Conservation (phyloP, 2,329 filamentous ascomycete genomes). For the Fusarium foetens region DNA sequence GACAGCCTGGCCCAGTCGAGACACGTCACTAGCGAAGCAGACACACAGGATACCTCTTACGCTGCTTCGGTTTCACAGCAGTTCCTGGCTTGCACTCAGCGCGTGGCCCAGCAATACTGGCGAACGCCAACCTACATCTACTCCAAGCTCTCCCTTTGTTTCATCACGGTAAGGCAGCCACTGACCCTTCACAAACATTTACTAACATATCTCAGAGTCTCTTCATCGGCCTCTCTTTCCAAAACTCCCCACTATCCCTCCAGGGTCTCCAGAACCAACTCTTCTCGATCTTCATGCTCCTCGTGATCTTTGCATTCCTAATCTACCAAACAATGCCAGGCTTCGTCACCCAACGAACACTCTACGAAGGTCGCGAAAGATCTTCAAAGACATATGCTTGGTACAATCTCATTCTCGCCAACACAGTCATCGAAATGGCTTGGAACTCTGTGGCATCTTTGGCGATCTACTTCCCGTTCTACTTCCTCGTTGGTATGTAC, state of each 20-base stretch:
- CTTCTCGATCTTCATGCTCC: constrained; percentile 84
- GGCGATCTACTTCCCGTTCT: constrained; percentile 48
- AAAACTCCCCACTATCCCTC: constrained; percentile 69
- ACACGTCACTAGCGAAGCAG: accelerated
- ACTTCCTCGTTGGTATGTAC: constrained; percentile 74
- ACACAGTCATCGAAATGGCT: constrained; percentile 85
- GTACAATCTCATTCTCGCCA: constrained; percentile 83
- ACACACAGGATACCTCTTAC: background rate
- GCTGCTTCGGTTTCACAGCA: constrained; percentile 71
- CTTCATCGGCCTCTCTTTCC: constrained; percentile 85
- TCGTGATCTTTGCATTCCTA: constrained; percentile 81
- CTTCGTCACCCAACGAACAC: constrained; percentile 80
- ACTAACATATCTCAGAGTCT: constrained; percentile 60
- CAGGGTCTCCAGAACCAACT: constrained; percentile 82
- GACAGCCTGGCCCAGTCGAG: constrained; percentile 53
- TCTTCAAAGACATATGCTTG: constrained; percentile 85
- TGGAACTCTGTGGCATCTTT: constrained; percentile 69
- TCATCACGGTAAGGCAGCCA: constrained; percentile 2
- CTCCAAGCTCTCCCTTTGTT: constrained; percentile 71
- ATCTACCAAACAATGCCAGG: constrained; percentile 85
- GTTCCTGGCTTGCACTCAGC: constrained; percentile 70
- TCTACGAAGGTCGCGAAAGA: constrained; percentile 86
- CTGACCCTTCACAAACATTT: accelerated
- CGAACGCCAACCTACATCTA: constrained; percentile 89
- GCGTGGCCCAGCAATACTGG: constrained; percentile 89